phyloP scores from a whole-genome alignment of 257 asterid species.

The Solanum tarapatanum region DNA sequence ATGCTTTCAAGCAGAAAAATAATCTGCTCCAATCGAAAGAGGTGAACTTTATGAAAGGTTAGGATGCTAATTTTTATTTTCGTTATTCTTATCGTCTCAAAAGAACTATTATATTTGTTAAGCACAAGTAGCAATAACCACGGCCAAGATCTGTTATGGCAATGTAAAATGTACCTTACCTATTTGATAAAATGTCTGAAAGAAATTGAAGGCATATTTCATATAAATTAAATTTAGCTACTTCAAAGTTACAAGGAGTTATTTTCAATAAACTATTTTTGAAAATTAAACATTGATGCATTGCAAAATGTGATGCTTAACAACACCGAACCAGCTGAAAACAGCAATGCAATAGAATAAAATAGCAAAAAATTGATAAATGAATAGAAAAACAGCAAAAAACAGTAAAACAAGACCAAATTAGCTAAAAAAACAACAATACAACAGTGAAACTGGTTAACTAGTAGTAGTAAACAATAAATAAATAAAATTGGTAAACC shows the following conservation, averaged over 20 bases:
- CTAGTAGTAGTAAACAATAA: neutral
- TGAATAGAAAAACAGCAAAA: no score
- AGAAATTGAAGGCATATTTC: neutral
- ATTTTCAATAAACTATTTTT: neutral
- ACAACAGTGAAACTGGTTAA: neutral
- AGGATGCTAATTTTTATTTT: neutral
- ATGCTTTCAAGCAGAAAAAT: neutral
- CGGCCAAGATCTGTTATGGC: neutral
- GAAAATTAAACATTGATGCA: neutral
- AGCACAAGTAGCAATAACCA: neutral
- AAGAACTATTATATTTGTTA: no score
- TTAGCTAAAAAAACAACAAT: neutral
- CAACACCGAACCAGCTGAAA: no score
- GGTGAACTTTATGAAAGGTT: neutral
- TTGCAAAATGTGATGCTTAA: neutral
- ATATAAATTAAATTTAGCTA: neutral
- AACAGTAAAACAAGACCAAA: no score
- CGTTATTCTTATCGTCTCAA: neutral
- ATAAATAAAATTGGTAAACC: neutral
- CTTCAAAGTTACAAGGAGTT: neutral
- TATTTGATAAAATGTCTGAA: neutral
- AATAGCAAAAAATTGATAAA: no score
- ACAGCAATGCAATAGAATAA: no score
- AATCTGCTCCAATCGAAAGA: neutral
- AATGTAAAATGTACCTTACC: neutral